Evolutionary conservation across 2,329 filamentous ascomycete species (phyloP).

Genomic region (Thielaviopsis punctulata): DNA sequence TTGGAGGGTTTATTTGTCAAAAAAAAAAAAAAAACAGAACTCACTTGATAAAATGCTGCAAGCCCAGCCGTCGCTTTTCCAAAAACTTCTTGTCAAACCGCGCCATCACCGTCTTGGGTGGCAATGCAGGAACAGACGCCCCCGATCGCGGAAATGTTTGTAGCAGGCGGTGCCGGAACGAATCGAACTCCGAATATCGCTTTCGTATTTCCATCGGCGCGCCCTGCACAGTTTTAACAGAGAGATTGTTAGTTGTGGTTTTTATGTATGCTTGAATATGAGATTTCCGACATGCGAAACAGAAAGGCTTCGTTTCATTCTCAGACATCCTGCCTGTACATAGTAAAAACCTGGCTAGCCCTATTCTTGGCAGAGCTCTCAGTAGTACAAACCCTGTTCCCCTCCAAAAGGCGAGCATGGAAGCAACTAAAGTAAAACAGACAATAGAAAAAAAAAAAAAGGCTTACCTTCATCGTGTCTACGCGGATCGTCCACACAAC

Average conservation of each 20-base stretch:
- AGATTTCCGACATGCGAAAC: neutral
- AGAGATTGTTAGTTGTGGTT: neutral
- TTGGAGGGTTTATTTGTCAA: no score
- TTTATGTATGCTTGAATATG: no score
- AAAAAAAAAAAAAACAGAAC: constrained; percentile 20
- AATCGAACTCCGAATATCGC: constrained; percentile 87
- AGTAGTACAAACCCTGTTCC: no score
- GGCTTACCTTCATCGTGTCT: constrained; percentile 62
- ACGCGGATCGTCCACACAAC: constrained; percentile 88
- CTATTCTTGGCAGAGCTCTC: no score
- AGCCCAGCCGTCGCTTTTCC: constrained; percentile 61
- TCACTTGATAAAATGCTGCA: constrained; percentile 89
- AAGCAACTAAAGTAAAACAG: neutral
- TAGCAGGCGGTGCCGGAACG: constrained; percentile 55
- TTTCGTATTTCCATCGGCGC: constrained; percentile 46
- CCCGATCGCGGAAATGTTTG: constrained; percentile 70
- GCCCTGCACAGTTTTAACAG: constrained; percentile 29
- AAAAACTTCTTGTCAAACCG: constrained; percentile 74
- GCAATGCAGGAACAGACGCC: constrained; percentile 73
- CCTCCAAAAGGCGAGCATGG: neutral
- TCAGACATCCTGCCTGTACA: no score
- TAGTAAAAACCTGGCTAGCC: no score
- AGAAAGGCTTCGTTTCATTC: no score
- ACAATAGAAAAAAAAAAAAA: neutral
- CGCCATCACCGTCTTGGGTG: constrained; percentile 80